These are phyloP conservation scores for Xylaria scruposa DNA, from an alignment of 495 filamentous ascomycete species.

Conservation along the genomic window DNA sequence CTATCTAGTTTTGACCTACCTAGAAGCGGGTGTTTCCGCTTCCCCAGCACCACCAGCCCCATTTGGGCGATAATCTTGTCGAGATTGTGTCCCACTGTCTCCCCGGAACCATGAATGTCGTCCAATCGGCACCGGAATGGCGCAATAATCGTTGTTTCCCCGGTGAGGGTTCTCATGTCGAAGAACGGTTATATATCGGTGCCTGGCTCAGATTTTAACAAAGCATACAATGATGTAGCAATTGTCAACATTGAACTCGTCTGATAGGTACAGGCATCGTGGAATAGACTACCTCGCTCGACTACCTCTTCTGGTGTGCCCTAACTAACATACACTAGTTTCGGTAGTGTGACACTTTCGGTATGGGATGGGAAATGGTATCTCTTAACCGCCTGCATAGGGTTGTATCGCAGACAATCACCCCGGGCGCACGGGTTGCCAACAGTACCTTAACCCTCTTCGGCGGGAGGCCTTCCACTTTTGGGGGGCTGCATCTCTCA, in stretches of 20 bases:
- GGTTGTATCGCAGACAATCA: background rate
- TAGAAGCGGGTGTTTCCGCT: slow-evolving; percentile 7
- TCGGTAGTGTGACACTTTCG: background rate
- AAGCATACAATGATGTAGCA: background rate
- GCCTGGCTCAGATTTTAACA: background rate
- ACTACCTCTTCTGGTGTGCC: background rate
- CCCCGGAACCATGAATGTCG: background rate
- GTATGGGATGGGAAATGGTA: background rate
- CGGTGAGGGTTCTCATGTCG: background rate
- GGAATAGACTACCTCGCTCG: background rate
- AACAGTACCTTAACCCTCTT: background rate
- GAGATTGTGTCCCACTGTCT: background rate
- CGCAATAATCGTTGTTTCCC: background rate
- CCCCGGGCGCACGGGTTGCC: background rate
- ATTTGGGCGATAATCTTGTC: background rate
- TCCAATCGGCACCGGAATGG: background rate
- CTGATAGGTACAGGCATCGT: background rate
- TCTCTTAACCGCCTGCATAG: background rate
- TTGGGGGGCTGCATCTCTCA: background rate
- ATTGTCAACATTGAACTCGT: background rate
- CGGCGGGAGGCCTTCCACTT: background rate
- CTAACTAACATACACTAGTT: background rate
- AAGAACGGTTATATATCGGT: background rate
- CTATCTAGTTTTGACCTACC: background rate
- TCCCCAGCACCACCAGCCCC: background rate